These are phyloP conservation scores for Mortierella claussenii DNA, from an alignment of 192 early-diverging fungal genomes.

Conservation along the genomic window DNA sequence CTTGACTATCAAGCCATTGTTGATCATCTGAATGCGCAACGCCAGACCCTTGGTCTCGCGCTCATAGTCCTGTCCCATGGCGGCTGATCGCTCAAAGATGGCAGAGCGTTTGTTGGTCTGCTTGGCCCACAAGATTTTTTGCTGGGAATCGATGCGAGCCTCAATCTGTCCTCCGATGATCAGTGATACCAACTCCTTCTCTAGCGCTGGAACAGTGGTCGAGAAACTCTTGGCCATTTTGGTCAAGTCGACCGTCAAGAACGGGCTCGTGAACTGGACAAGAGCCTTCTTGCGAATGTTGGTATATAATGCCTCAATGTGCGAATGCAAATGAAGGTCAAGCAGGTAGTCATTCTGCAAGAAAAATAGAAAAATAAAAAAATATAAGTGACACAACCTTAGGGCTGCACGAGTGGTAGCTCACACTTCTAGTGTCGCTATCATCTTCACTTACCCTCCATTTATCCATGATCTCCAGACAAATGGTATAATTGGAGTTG, in stretches of 20 bases:
- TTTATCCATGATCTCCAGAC: slow-evolving; percentile 72
- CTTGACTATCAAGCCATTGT: slow-evolving; percentile 60
- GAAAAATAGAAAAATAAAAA: slow-evolving; percentile 3
- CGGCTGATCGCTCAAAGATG: slow-evolving; percentile 73
- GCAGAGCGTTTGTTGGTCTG: slow-evolving; percentile 71
- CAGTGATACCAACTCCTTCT: slow-evolving; percentile 73
- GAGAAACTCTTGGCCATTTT: slow-evolving; percentile 82
- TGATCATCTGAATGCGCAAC: slow-evolving; percentile 73
- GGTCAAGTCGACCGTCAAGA: slow-evolving; percentile 79
- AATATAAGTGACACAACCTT: too few relatives aligned
- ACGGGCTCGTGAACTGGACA: slow-evolving; percentile 86
- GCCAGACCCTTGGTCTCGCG: slow-evolving; percentile 67
- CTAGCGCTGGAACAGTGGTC: slow-evolving; percentile 66
- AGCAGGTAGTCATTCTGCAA: slow-evolving; percentile 61
- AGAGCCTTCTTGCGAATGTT: slow-evolving; percentile 81
- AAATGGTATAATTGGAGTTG: slow-evolving; percentile 75
- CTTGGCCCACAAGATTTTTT: slow-evolving; percentile 83
- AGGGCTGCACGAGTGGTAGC: too few relatives aligned
- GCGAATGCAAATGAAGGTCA: slow-evolving; percentile 78
- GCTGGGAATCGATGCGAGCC: slow-evolving; percentile 87
- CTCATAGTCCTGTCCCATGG: slow-evolving; percentile 76
- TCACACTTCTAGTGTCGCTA: neutral
- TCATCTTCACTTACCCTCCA: slow-evolving; percentile 65
- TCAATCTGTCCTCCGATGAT: slow-evolving; percentile 79
- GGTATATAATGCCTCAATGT: slow-evolving; percentile 74